phyloP scores from a whole-genome alignment of 176 grass and related monocot genomes.

The bread wheat (Triticum aestivum) region IWGSC_CS_RefSeq_v2.1 NC_057808.1:103235025-103235524 shows the following conservation, averaged over 20 bases:
- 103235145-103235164: conserved; percentile 15
- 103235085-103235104: conserved; percentile 26
- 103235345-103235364: neutral
- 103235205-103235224: neutral
- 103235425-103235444: neutral
- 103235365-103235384: neutral
- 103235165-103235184: neutral
- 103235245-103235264: neutral
- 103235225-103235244: neutral
- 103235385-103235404: neutral
- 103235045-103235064: neutral
- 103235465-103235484: neutral
- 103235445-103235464: neutral
- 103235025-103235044: conserved; percentile 36
- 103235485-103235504: neutral
- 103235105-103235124: neutral
- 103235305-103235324: neutral
- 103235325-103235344: neutral
- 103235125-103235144: neutral
- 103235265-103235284: neutral
- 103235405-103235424: neutral
- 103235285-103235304: neutral
- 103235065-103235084: neutral
- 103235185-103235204: neutral
- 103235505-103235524: neutral